phyloP scores from a whole-genome alignment of 148 eudicot species.

The Spergularia marina region DNA sequence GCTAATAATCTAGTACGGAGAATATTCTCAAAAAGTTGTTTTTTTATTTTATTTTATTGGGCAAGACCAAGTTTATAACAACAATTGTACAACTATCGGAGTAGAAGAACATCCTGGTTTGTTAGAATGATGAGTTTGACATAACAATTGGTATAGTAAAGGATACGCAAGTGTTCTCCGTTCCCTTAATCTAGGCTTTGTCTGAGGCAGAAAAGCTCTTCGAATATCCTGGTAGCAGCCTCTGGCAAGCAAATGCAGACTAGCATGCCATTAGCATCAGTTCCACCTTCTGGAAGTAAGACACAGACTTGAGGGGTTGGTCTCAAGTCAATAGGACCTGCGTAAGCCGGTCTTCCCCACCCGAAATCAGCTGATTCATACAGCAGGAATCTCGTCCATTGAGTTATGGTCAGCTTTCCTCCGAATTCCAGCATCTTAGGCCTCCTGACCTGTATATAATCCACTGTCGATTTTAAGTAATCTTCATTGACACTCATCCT shows the following conservation, averaged over 20 bases:
- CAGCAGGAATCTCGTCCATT: slow-evolving; percentile 86
- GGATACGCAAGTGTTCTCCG: neutral
- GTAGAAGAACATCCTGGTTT: too few species aligned
- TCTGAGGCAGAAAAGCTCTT: slow-evolving; percentile 38
- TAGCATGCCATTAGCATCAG: slow-evolving; percentile 50
- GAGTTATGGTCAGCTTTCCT: slow-evolving; percentile 83
- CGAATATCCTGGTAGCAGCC: slow-evolving; percentile 46
- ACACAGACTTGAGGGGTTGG: slow-evolving; percentile 94
- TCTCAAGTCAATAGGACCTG: slow-evolving; percentile 85
- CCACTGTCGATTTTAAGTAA: slow-evolving; percentile 72
- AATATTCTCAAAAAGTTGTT: too few species aligned
- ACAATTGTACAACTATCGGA: too few species aligned
- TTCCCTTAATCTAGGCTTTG: neutral
- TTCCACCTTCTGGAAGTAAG: slow-evolving; percentile 64
- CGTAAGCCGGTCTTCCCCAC: slow-evolving; percentile 77
- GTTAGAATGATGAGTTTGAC: too few species aligned
- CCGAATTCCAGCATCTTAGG: slow-evolving; percentile 83
- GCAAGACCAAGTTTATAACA: too few species aligned
- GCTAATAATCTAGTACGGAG: too few species aligned
- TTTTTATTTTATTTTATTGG: too few species aligned
- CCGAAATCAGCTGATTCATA: slow-evolving; percentile 95
- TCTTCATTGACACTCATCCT: slow-evolving; percentile 62
- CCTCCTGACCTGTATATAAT: slow-evolving; percentile 59
- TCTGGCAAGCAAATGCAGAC: slow-evolving; percentile 93
- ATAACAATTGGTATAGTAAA: neutral